These are phyloP conservation scores for Dendrobium nobile DNA, from an alignment of 106 monocot genomes.

Conservation along the genomic window DNA sequence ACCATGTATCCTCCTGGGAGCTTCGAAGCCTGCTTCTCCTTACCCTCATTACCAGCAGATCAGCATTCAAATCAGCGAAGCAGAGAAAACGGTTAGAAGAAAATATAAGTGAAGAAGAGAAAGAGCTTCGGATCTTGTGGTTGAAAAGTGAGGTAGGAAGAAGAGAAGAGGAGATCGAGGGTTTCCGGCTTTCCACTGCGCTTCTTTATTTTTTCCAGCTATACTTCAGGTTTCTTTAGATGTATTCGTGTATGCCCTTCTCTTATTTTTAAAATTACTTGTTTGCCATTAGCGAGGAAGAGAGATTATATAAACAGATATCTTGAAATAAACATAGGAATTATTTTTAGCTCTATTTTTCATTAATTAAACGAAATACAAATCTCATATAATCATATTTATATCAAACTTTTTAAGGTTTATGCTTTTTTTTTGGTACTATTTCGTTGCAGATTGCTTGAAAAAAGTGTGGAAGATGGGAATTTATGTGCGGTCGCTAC, in stretches of 20 bases:
- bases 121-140: neutral
- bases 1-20: neutral
- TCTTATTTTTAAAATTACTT: neutral
- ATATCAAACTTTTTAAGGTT: neutral
- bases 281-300: neutral
- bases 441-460: no score
- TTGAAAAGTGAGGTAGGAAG: neutral
- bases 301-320: no score
- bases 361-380: no score
- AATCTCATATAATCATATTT: no score
- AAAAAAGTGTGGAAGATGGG: no score
- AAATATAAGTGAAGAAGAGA: neutral
- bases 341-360: no score
- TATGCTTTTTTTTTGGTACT: neutral
- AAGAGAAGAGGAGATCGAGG: neutral
- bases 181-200: neutral
- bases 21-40: conserved; percentile 5
- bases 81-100: neutral
- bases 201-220: neutral
- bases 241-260: neutral
- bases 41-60: neutral
- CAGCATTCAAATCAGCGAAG: neutral
- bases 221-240: neutral
- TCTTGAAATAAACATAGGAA: no score
- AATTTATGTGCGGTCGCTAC: no score